Evolutionary conservation across 2,329 filamentous ascomycete species (phyloP), one percentile per base, ranked within the genome.

Genomic region (Alternaria ethzedia): DNA sequence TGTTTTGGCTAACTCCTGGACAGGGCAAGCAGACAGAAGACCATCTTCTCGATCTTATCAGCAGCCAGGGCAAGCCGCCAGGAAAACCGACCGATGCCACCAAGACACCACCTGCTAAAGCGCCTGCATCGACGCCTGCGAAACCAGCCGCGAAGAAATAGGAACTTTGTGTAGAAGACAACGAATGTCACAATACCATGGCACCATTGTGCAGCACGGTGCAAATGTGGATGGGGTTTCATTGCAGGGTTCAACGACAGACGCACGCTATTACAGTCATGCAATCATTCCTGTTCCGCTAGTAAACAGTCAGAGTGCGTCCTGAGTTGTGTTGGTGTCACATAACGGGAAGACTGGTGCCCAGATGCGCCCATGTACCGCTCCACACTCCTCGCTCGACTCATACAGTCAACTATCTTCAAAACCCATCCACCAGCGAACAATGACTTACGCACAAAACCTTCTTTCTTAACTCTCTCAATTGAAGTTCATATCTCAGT

Each of bases 1-100:
- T 21, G 5, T 20, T 25, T 20, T 30, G 11, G 46, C 52, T 63
- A 25, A 70, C 52, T 44, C 13, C 36, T 13, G 5, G 12, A 25
- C 28, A 74, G 71, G 61, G 58, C 57, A 63, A 68, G 51, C 66
- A 70, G 60, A 63, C 63, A 5, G 63, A 57, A 23, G 76, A 77
- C 43, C 72, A 75, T 59, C 63, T 78, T 6, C 46, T 77, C 43
- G 76, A 78, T 59, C 65, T 79, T 21, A 78, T 79, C 26, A 76
- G 77, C 52, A 71, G 74, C 15, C 71, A 74, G 28, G 65, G 65
- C 56, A 62, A 61, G 25, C 47, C 54, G 23, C 49, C 57, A 26
- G 63, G 59, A 23, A 62, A 71, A 57, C 59, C 64, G 49, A 61
- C 61, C 44, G 62, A 67, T 51, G 60, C 68, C 11, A 56, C 64